These are phyloP conservation scores for Neofusicoccum sp. DNA, from an alignment of 2,329 filamentous ascomycete genomes.

Conservation along the genomic window DNA sequence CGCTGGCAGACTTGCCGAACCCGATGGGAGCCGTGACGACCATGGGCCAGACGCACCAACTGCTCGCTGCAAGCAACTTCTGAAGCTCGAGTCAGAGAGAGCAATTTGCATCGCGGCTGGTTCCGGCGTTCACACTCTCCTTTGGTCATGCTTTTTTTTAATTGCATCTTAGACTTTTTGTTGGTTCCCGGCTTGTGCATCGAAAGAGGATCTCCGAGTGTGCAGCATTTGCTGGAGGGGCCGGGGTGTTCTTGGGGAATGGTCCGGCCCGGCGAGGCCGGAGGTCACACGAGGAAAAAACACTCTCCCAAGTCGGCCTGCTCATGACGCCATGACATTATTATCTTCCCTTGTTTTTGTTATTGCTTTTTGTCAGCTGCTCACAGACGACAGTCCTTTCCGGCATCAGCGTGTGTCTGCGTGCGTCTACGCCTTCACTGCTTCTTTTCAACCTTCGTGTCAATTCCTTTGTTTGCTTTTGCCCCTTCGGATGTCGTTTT, in stretches of 20 bases:
- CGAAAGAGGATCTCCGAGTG: slow-evolving; percentile 3
- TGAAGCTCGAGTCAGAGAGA: slow-evolving; percentile 25
- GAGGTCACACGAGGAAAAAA: not conserved
- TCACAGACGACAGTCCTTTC: slow-evolving; percentile 11
- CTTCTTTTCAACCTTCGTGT: slow-evolving; percentile 6
- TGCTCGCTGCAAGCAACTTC: slow-evolving; percentile 47
- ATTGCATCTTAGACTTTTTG: slow-evolving; percentile 17
- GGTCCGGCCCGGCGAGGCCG: slow-evolving; percentile 10
- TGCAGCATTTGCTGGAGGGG: slow-evolving; percentile 8
- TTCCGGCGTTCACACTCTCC: slow-evolving; percentile 10
- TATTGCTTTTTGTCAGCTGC: not conserved
- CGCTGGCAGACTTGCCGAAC: slow-evolving; percentile 37
- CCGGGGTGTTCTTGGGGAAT: slow-evolving; percentile 8
- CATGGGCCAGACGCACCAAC: slow-evolving; percentile 43
- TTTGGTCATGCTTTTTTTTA: slow-evolving; percentile 13
- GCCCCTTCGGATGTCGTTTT: slow-evolving; percentile 2
- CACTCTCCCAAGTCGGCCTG: not conserved
- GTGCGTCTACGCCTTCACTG: not conserved
- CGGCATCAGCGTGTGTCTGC: slow-evolving; percentile 1
- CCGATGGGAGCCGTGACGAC: slow-evolving; percentile 29
- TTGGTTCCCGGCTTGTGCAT: slow-evolving; percentile 13
- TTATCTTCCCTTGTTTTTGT: not conserved
- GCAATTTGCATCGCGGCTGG: slow-evolving; percentile 14
- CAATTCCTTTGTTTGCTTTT: not conserved
- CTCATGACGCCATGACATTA: slow-evolving; percentile 17